Evolutionary conservation across 2,329 filamentous ascomycete species (phyloP).

Genomic region (Arthrobotrys megalospora): DNA sequence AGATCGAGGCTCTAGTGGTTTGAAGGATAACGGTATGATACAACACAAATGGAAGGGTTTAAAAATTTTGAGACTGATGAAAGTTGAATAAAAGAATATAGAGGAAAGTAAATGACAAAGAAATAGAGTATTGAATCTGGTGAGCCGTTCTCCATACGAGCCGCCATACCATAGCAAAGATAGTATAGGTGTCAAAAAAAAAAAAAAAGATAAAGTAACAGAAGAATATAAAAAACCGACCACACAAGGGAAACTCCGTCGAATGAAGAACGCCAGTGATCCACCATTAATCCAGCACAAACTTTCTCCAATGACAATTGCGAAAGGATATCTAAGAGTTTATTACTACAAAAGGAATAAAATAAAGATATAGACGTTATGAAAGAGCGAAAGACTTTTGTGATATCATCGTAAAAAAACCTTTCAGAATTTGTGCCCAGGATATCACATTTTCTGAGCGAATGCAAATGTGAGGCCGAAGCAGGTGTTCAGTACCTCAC

Average conservation of each 20-base stretch:
- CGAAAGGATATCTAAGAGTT: slow-evolving; percentile 35
- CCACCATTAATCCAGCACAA: slow-evolving; percentile 46
- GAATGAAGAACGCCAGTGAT: slow-evolving; percentile 57
- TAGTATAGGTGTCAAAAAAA: slow-evolving; percentile 4
- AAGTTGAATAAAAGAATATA: slow-evolving; percentile 4
- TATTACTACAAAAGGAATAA: slow-evolving; percentile 18
- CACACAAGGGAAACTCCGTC: slow-evolving; percentile 39
- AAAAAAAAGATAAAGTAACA: slow-evolving; percentile 14
- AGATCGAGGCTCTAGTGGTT: slow-evolving; percentile 11
- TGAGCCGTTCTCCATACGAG: neutral
- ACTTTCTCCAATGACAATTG: slow-evolving; percentile 14
- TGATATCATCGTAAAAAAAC: neutral
- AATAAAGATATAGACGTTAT: slow-evolving; percentile 15
- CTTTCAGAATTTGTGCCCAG: neutral
- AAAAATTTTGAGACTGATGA: neutral
- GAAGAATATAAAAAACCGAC: slow-evolving; percentile 7
- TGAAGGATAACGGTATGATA: slow-evolving; percentile 38
- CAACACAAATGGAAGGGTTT: slow-evolving; percentile 36
- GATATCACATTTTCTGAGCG: slow-evolving; percentile 57
- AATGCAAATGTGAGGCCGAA: slow-evolving; percentile 61
- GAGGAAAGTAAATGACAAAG: slow-evolving; percentile 5
- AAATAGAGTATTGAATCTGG: slow-evolving; percentile 16
- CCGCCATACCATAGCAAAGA: slow-evolving; percentile 15
- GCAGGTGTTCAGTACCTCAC: slow-evolving; percentile 56
- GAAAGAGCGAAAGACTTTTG: slow-evolving; percentile 9